Conservation (phyloP, 805 yeast species). For the Pichia californica region DNA sequence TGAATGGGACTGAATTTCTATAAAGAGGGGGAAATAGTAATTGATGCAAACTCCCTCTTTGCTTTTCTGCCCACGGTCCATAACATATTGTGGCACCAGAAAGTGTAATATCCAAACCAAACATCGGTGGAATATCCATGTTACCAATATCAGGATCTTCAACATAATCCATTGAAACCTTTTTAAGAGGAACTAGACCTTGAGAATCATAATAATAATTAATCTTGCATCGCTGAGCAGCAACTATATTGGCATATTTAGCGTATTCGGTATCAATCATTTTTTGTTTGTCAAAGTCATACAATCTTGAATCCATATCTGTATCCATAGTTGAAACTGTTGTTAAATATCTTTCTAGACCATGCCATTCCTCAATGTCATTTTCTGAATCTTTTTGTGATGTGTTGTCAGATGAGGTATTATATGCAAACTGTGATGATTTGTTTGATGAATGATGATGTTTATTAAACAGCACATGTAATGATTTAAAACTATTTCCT, state of each 20-base stretch:
- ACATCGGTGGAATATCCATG: slow-evolving; percentile 50
- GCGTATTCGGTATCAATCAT: slow-evolving; percentile 68
- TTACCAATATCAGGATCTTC: slow-evolving; percentile 54
- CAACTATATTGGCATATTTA: slow-evolving; percentile 62
- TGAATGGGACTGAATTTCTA: slow-evolving; percentile 43
- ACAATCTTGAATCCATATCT: slow-evolving; percentile 6
- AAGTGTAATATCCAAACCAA: slow-evolving; percentile 55
- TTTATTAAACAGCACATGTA: background rate
- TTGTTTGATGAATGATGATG: slow-evolving; percentile 10
- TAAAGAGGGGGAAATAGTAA: slow-evolving; percentile 64
- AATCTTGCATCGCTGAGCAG: slow-evolving; percentile 48
- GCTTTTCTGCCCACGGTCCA: slow-evolving; percentile 96
- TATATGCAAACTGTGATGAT: background rate
- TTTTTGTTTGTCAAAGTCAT: slow-evolving; percentile 18
- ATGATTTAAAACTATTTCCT: background rate
- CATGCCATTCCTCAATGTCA: slow-evolving; percentile 55
- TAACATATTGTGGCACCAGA: slow-evolving; percentile 64
- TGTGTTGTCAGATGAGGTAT: background rate
- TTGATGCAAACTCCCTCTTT: slow-evolving; percentile 57
- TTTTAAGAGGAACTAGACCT: slow-evolving; percentile 47
- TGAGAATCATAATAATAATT: slow-evolving; percentile 67
- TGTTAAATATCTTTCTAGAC: slow-evolving; percentile 63
- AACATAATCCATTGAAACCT: slow-evolving; percentile 24
- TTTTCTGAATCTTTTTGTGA: background rate
- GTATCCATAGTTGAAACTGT: slow-evolving; percentile 8